These are phyloP conservation scores for Dactylellina parvicollis DNA, from an alignment of 2,329 filamentous ascomycete genomes.

Conservation along the genomic window DNA sequence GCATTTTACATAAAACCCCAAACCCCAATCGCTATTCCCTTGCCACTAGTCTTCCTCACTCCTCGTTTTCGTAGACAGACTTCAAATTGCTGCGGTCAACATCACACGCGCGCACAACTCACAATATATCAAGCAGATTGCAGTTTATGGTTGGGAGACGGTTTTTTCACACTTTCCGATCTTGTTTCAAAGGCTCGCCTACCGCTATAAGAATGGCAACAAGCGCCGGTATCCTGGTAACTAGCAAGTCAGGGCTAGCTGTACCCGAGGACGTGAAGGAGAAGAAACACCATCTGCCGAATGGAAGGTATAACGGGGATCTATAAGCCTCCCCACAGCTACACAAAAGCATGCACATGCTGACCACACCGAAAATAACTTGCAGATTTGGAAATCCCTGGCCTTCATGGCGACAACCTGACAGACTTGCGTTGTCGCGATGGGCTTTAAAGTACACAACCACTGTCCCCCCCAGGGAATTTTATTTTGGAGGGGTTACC, in stretches of 20 bases:
- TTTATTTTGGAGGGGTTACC: not conserved
- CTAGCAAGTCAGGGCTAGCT: conserved; percentile 37
- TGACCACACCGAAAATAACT: conserved; percentile 6
- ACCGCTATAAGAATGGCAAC: conserved; percentile 29
- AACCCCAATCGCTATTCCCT: not conserved
- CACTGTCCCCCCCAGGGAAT: not conserved
- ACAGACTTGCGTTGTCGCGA: conserved; percentile 19
- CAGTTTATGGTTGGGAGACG: conserved; percentile 40
- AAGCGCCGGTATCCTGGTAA: conserved; percentile 31
- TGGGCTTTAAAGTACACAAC: conserved; percentile 43
- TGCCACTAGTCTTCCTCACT: conserved; percentile 7
- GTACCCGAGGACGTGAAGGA: conserved; percentile 47
- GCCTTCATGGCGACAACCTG: conserved; percentile 39
- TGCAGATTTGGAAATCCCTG: conserved; percentile 51
- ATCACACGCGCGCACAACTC: not conserved
- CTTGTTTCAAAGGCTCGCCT: conserved; percentile 38
- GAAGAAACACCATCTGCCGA: conserved; percentile 51
- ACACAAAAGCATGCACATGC: not conserved
- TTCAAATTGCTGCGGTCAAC: not conserved
- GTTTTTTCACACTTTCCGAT: conserved; percentile 36
- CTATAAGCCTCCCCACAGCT: not conserved
- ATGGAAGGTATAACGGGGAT: conserved; percentile 33
- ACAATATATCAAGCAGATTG: not conserved
- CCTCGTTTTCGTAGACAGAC: not conserved
- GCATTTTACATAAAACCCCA: conserved; percentile 15